phyloP scores from a whole-genome alignment of 768 basidiomycete species.

The Dentipellis fragilis region DNA sequence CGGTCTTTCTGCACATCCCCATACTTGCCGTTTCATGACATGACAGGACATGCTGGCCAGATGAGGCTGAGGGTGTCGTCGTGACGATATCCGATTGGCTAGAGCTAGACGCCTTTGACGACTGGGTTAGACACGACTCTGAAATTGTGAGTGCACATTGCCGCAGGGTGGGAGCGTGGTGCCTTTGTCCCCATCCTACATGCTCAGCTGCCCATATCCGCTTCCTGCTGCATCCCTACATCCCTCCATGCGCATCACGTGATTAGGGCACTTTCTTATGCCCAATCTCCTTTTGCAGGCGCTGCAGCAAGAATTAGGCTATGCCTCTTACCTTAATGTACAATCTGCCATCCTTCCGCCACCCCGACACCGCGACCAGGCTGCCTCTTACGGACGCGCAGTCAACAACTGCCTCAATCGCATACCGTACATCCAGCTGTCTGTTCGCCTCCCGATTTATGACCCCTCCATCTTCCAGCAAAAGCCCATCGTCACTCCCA shows the following conservation, averaged over 20 bases:
- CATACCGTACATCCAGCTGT: constrained; percentile 66
- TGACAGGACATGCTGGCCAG: constrained; percentile 24
- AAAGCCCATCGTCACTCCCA: constrained; percentile 18
- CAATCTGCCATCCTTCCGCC: constrained; percentile 81
- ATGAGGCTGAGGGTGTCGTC: constrained; percentile 65
- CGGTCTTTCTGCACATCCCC: constrained; percentile 21
- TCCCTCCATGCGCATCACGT: neutral
- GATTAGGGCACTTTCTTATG: constrained; percentile 1
- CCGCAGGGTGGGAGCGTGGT: constrained; percentile 1
- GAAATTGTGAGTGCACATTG: constrained; percentile 62
- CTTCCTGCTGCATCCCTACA: neutral
- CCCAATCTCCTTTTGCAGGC: constrained; percentile 41
- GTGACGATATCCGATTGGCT: constrained; percentile 90
- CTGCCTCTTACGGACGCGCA: constrained; percentile 89
- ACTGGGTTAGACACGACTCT: constrained; percentile 91
- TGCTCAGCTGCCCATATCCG: neutral
- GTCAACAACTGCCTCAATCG: constrained; percentile 69
- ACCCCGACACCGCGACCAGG: constrained; percentile 71
- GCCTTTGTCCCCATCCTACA: neutral
- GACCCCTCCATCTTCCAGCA: constrained; percentile 55
- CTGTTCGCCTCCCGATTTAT: constrained; percentile 76
- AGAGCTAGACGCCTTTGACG: constrained; percentile 85
- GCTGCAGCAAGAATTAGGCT: constrained; percentile 84
- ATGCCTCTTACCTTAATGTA: constrained; percentile 87
- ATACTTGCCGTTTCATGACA: neutral